Conservation (phyloP, 2,329 filamentous ascomycete species). For the Didymella keratinophila region DNA sequence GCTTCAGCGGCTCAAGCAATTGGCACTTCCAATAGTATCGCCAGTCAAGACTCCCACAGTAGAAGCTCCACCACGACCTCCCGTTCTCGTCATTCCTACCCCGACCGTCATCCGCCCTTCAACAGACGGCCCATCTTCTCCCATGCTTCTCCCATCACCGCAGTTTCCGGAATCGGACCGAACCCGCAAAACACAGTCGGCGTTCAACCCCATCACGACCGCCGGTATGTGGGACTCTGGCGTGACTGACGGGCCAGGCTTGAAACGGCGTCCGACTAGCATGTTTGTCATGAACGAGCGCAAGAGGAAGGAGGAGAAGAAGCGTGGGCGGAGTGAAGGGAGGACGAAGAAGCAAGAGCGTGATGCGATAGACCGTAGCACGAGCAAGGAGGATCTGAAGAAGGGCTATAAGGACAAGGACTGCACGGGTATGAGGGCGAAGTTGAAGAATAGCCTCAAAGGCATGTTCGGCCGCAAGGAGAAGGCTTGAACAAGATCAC, state of each 20-base stretch:
- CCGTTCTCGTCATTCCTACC: slow-evolving; percentile 20
- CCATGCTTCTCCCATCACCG: slow-evolving; percentile 28
- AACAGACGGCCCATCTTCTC: slow-evolving; percentile 15
- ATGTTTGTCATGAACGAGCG: slow-evolving; percentile 46
- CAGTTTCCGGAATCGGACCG: slow-evolving; percentile 27
- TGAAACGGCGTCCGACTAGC: slow-evolving; percentile 45
- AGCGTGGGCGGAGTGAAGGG: slow-evolving; percentile 38
- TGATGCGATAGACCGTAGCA: slow-evolving; percentile 15
- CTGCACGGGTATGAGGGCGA: slow-evolving; percentile 8
- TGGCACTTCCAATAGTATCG: slow-evolving; percentile 28
- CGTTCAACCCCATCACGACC: slow-evolving; percentile 46
- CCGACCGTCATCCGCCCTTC: slow-evolving; percentile 27
- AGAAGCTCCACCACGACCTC: neutral
- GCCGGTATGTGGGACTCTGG: slow-evolving; percentile 49
- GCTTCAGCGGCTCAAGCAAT: slow-evolving; percentile 43
- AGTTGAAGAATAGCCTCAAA: slow-evolving; percentile 12
- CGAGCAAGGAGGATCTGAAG: slow-evolving; percentile 16
- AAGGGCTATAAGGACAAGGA: slow-evolving; percentile 5
- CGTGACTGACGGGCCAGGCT: slow-evolving; percentile 35
- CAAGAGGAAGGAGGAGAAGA: slow-evolving; percentile 41
- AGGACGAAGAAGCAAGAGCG: slow-evolving; percentile 31
- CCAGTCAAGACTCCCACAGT: slow-evolving; percentile 9
- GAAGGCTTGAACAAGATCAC: neutral
- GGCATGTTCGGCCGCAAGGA: slow-evolving; percentile 15
- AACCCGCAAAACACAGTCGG: slow-evolving; percentile 39